These are phyloP conservation scores for Rosellinia necatrix DNA, from an alignment of 2,329 filamentous ascomycete genomes.

Conservation along the genomic window DNA sequence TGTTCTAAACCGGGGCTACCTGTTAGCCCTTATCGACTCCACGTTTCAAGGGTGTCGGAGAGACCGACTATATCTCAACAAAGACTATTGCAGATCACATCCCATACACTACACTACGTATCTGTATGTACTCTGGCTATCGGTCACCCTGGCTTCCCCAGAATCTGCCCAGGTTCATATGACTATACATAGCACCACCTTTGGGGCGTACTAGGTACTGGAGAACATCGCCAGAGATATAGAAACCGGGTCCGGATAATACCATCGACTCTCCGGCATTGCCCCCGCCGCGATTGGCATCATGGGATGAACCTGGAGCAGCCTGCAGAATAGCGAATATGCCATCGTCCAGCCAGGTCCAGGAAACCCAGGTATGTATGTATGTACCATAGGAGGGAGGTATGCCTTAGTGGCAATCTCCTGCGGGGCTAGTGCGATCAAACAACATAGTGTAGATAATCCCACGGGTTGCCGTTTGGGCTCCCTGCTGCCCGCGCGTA, in stretches of 20 bases:
- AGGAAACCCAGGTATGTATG: too few relatives aligned
- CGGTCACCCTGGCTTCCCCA: too few relatives aligned
- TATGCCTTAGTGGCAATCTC: background rate
- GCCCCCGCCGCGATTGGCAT: slow-evolving; percentile 1
- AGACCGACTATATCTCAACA: slow-evolving; percentile 15
- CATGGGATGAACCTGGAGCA: background rate
- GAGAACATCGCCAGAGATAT: too few relatives aligned
- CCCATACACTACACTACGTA: too few relatives aligned
- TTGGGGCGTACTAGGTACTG: too few relatives aligned
- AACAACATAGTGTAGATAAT: slow-evolving; percentile 1
- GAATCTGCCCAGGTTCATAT: too few relatives aligned
- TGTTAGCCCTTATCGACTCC: slow-evolving; percentile 13
- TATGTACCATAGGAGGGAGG: too few relatives aligned
- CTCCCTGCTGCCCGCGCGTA: slow-evolving; percentile 4
- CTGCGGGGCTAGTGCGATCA: background rate
- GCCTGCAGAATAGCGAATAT: too few relatives aligned
- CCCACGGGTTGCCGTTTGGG: background rate
- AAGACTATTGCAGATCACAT: background rate
- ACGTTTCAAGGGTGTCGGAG: slow-evolving; percentile 9
- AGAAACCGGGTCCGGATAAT: too few relatives aligned
- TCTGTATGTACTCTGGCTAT: background rate
- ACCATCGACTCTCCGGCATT: background rate
- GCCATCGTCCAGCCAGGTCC: too few relatives aligned
- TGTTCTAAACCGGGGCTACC: background rate
- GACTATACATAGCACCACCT: too few relatives aligned